Evolutionary conservation across 129 eudicot species (phyloP), one percentile per base, ranked within the genome.

Genomic region (Rutidosis leptorrhynchoides): DNA sequence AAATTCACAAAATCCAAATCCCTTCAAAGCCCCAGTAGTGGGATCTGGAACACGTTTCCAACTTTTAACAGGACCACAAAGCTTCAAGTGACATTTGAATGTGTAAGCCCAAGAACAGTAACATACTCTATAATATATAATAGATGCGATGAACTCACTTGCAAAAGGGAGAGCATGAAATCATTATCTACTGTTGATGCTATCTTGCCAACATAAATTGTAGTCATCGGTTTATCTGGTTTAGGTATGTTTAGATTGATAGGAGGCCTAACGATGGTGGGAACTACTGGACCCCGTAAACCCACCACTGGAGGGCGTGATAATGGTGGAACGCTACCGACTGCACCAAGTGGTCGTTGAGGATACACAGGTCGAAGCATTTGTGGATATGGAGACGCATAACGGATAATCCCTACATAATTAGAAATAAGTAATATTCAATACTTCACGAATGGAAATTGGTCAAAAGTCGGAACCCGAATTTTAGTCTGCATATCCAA

Each of bases 1-100:
- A 79, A 94, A 94, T 75, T 94, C 99, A 75, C 99, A 94, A 78
- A 89, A 80, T 15, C 99, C 99, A 79, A 84, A 94, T 27, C 95
- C 87, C 84, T 80, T 89, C 9, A 83, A 73, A 48, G 90, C 80
- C 53, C 97, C 99, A 54, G 75, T 82, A 21, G 95, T 78, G 4
- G 96, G 88, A 81, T 84, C 97, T 53, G 90, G 99, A 23, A 86
- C 81, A 62, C 97, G 97, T 64, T 94, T 94, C 99, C 99, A 94
- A 75, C 82, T 87, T 79, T 89, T 94, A 59, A 94, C 95, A 56
- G 95, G 93, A 56, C 99, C 99, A 62, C 99, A 94, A 6, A 94
- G 88, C 97, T 94, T 70, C 76, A 83, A 74, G 43, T 63, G 33
- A 29, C 42, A 35, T 37, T 62, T 49, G 37, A 5, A 54, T 0